Evolutionary conservation across 768 basidiomycete genomes (phyloP).

Genomic region (Panaeolus papilionaceus): DNA sequence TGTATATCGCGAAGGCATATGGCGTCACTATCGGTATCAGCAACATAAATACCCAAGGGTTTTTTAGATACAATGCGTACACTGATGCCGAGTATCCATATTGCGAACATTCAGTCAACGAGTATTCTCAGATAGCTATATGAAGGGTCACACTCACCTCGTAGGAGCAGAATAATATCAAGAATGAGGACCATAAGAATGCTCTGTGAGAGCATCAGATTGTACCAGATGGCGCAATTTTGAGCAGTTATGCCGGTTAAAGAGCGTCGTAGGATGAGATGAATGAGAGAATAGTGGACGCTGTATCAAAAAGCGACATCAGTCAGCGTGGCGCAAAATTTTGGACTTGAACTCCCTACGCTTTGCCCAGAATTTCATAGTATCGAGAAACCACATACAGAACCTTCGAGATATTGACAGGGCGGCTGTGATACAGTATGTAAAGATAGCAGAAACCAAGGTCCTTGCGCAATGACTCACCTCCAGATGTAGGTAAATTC

Average conservation of each 20-base stretch:
- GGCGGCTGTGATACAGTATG: neutral
- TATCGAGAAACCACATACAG: neutral
- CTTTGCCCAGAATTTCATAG: neutral
- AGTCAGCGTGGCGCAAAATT: too few species aligned
- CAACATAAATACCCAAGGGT: neutral
- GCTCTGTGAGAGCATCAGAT: neutral
- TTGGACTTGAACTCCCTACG: neutral
- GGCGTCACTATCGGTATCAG: neutral
- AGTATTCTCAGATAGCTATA: too few species aligned
- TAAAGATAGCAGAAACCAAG: too few species aligned
- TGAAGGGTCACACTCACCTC: neutral
- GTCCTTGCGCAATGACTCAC: neutral
- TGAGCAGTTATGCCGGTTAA: neutral
- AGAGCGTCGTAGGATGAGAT: neutral
- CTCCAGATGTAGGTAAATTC: constrained; percentile 5
- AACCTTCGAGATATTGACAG: neutral
- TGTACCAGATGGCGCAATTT: neutral
- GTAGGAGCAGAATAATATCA: neutral
- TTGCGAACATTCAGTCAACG: neutral
- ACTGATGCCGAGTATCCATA: neutral
- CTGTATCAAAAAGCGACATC: neutral
- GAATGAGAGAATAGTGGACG: neutral
- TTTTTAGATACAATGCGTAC: neutral
- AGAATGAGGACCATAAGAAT: neutral
- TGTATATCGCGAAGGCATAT: neutral